A percentile compares a stretch with the other conserved stretches of the same genome.
Evolutionary conservation across 805 yeast species (phyloP).

Genomic region (Wickerhamia fluorescens): DNA sequence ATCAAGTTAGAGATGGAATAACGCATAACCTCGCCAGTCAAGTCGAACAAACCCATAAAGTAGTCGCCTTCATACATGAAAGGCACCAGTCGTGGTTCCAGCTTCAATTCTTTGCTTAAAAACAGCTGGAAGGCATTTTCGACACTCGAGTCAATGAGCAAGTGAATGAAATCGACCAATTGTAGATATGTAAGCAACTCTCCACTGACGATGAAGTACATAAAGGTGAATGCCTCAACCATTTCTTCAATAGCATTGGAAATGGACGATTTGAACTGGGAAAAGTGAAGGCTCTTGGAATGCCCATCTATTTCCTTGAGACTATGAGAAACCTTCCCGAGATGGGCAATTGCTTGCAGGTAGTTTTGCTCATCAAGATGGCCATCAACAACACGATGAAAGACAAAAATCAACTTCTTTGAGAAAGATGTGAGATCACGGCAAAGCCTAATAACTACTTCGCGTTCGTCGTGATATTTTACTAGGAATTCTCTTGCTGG

Average conservation of each 20-base stretch:
- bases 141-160: background rate
- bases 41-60: slow-evolving; percentile 33
- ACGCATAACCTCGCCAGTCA: slow-evolving; percentile 38
- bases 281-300: slow-evolving; percentile 7
- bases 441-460: slow-evolving; percentile 24
- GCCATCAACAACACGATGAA: slow-evolving; percentile 11
- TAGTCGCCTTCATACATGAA: slow-evolving; percentile 21
- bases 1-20: slow-evolving; percentile 24
- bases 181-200: slow-evolving; percentile 9
- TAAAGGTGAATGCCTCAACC: slow-evolving; percentile 20
- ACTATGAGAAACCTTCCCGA: slow-evolving; percentile 6
- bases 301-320: background rate
- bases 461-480: slow-evolving; percentile 25
- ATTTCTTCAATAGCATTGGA: slow-evolving; percentile 20
- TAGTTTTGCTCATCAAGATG: background rate
- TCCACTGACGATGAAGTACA: slow-evolving; percentile 10
- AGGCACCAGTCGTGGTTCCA: background rate
- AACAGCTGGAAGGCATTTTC: background rate
- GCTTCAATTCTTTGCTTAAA: background rate
- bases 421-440: slow-evolving; percentile 33
- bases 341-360: slow-evolving; percentile 10
- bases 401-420: slow-evolving; percentile 25
- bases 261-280: slow-evolving; percentile 12
- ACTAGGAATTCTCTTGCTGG: slow-evolving; percentile 16
- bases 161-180: slow-evolving; percentile 6